These are phyloP conservation scores for Carallia brachiata DNA, from an alignment of 345 rosid genomes.

Conservation along the genomic window DNA sequence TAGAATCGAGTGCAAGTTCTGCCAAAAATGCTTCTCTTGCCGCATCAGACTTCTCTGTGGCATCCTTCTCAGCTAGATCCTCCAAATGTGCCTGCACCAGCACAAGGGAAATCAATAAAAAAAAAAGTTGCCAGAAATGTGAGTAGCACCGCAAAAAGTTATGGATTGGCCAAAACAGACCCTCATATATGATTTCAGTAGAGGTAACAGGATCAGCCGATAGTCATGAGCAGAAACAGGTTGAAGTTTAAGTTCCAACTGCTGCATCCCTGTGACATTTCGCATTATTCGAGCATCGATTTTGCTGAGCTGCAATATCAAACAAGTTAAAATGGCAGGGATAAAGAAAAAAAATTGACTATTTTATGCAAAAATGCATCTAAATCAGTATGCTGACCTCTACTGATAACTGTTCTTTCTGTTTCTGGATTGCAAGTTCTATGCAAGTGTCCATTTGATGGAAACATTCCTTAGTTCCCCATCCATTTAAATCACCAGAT, in stretches of 20 bases:
- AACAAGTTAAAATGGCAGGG: conserved; percentile 15
- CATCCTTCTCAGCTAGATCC: conserved; percentile 93
- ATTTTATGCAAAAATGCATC: conserved; percentile 9
- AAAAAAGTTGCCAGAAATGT: conserved; percentile 17
- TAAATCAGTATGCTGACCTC: conserved; percentile 54
- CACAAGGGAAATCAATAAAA: not conserved
- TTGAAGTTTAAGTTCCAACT: conserved; percentile 78
- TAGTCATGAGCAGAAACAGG: conserved; percentile 69
- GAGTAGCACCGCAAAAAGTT: conserved; percentile 39
- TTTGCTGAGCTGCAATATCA: conserved; percentile 71
- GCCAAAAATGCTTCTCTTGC: conserved; percentile 91
- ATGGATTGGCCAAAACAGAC: conserved; percentile 52
- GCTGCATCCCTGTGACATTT: conserved; percentile 68
- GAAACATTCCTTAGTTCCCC: conserved; percentile 65
- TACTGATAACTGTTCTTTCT: conserved; percentile 67
- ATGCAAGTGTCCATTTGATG: conserved; percentile 73
- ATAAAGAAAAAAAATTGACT: conserved; percentile 24
- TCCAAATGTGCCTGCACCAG: conserved; percentile 68
- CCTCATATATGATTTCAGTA: conserved; percentile 78
- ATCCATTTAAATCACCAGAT: conserved; percentile 74
- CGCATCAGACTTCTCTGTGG: conserved; percentile 95
- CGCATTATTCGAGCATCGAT: conserved; percentile 74
- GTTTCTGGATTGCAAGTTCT: conserved; percentile 75
- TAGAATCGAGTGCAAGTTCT: conserved; percentile 89
- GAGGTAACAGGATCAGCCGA: conserved; percentile 59